These are phyloP conservation scores for Prototheca stagnorum DNA, from an alignment of 163 green algal species.

Conservation along the genomic window DNA sequence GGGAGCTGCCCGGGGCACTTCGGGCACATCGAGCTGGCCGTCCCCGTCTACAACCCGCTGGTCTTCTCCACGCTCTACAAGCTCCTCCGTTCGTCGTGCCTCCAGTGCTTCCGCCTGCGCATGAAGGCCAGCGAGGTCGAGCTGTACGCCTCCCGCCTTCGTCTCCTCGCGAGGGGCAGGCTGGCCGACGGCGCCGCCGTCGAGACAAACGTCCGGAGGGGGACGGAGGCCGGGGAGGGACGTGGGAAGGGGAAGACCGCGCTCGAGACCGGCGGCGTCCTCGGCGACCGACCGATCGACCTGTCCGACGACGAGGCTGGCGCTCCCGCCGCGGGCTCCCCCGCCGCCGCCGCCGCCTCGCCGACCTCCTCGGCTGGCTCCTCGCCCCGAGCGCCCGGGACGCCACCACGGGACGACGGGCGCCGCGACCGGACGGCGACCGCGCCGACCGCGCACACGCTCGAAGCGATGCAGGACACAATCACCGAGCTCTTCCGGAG, in stretches of 20 bases:
- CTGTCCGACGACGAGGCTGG: too few relatives aligned
- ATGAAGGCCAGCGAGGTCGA: conserved; percentile 46
- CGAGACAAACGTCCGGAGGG: too few relatives aligned
- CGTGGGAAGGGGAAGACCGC: too few relatives aligned
- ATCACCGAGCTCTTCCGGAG: conserved; percentile 49
- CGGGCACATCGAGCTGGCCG: conserved; percentile 85
- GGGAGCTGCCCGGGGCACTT: conserved; percentile 89
- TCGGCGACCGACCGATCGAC: too few relatives aligned
- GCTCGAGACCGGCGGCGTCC: too few relatives aligned
- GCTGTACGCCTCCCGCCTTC: conserved; percentile 7
- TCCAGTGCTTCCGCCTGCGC: conserved; percentile 81
- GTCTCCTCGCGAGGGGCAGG: conserved; percentile 39
- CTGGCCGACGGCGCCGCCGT: conserved; percentile 41
- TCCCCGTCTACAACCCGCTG: conserved; percentile 91
- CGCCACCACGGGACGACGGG: neutral
- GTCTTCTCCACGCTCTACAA: conserved; percentile 81
- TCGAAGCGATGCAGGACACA: conserved; percentile 43
- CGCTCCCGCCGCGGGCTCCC: too few relatives aligned
- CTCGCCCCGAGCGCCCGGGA: neutral
- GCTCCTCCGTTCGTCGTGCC: conserved; percentile 71
- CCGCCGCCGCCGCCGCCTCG: too few relatives aligned
- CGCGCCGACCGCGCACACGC: conserved; percentile 16
- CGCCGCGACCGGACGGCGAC: neutral
- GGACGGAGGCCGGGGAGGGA: conserved; percentile 6
- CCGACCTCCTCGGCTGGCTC: too few relatives aligned